Evolutionary conservation across 1,284 basidiomycete genomes (phyloP), one percentile per base, ranked within the genome.

Genomic region (Sparassis latifolia): DNA sequence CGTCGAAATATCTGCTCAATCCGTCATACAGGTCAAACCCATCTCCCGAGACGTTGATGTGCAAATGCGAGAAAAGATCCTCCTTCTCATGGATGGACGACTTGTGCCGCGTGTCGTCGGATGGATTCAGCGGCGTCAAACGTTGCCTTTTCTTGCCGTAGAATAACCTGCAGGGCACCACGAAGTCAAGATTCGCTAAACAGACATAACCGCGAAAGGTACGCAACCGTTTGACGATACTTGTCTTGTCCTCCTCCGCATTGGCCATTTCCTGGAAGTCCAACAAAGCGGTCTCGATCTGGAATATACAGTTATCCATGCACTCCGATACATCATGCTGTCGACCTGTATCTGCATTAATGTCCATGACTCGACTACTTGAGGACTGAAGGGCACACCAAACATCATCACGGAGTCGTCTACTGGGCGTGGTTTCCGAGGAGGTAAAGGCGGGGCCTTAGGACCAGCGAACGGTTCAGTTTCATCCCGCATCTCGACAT

Each of bases 241-340:
- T 92, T 41, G 73, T 76, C 63, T 79, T 82, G 52, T 79, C 69
- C 49, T 76, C 73, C 51, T 78, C 74, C 1, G 72, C 58, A 4
- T 74, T 78, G 29, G 66, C 72, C 53, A 81, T 68, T 10, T 84
- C 85, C 47, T 88, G 85, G 57, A 90, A 88, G 59, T 82, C 84
- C 35, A 91, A 69, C 44, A 97, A 68, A 0, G 94, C 95, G 6
- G 91, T 89, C 68, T 99, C 95, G 52, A 99, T 91, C 69, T 99
- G 97, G 70, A 97, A 97, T 75, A 99, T 88, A 70, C 96, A 95
- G 62, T 99, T 99, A 70, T 99, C 95, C 82, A 99, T 90, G 67
- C 96, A 97, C 69, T 99, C 96, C 0, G 95, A 89, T 2, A 98
- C 95, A 65, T 99, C 96, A 64, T 99, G 96, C 63, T 99, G 96